Conservation (phyloP, 345 rosid species). For the Abelmoschus esculentus region DNA sequence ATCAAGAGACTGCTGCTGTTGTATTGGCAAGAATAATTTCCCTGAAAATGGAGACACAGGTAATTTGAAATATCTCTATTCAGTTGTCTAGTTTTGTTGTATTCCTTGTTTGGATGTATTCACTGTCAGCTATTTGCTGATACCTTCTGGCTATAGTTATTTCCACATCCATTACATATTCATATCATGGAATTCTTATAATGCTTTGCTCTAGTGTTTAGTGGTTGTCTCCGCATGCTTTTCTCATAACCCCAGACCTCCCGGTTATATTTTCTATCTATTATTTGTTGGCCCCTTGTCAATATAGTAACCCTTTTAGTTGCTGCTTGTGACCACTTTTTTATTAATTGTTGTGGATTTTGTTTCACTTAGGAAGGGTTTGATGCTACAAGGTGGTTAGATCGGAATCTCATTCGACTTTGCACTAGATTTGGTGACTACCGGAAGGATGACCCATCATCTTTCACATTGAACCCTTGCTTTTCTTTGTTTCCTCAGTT, state of each 20-base stretch:
- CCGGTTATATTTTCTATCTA: background rate
- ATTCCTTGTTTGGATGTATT: constrained; percentile 7
- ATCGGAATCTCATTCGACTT: constrained; percentile 84
- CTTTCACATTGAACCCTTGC: constrained; percentile 58
- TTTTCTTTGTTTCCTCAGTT: constrained; percentile 94
- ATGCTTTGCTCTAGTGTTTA: background rate
- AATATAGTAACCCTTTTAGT: background rate
- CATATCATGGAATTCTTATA: background rate
- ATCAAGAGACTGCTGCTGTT: constrained; percentile 98
- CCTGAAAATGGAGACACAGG: constrained; percentile 24
- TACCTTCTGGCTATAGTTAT: background rate
- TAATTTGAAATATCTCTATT: constrained; percentile 18
- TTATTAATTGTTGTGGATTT: constrained; percentile 1
- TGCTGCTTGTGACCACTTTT: background rate
- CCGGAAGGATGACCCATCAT: constrained; percentile 90
- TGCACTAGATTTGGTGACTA: constrained; percentile 96
- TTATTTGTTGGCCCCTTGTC: background rate
- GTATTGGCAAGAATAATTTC: constrained; percentile 32
- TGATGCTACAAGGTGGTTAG: constrained; percentile 77
- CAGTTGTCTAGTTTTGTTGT: background rate
- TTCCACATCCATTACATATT: background rate
- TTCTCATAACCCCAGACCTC: background rate
- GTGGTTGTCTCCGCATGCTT: background rate
- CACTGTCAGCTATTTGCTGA: background rate
- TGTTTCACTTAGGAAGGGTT: constrained; percentile 48